phyloP scores from a whole-genome alignment of 2,329 filamentous ascomycete genomes.

The Bipolaris sorokiniana region DNA sequence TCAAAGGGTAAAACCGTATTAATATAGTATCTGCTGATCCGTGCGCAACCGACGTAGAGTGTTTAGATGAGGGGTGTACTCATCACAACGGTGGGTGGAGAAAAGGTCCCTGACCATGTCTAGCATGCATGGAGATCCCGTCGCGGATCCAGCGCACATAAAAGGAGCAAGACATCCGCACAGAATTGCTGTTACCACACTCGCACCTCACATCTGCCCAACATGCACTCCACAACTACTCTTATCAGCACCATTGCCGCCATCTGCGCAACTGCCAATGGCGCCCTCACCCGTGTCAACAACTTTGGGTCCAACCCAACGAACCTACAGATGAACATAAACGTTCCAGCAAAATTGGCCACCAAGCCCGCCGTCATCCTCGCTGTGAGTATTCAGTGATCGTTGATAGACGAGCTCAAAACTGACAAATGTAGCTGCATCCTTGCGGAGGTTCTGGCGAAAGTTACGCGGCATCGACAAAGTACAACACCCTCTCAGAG shows the following conservation, averaged over 20 bases:
- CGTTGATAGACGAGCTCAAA: background rate
- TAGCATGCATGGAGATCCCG: background rate
- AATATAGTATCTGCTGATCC: background rate
- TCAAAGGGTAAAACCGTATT: background rate
- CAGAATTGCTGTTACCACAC: background rate
- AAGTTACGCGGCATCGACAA: slow-evolving; percentile 24
- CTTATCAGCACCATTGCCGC: slow-evolving; percentile 9
- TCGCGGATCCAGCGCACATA: background rate
- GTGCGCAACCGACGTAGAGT: background rate
- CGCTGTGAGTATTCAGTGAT: slow-evolving; percentile 54
- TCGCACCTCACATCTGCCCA: background rate
- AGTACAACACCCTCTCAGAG: slow-evolving; percentile 53
- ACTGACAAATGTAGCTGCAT: slow-evolving; percentile 29
- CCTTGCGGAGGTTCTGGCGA: slow-evolving; percentile 49
- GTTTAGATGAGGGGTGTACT: background rate
- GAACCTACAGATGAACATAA: slow-evolving; percentile 61
- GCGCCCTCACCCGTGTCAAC: slow-evolving; percentile 44
- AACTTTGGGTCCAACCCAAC: slow-evolving; percentile 53
- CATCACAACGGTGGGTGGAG: slow-evolving; percentile 1
- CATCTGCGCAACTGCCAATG: slow-evolving; percentile 17
- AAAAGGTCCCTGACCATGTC: background rate
- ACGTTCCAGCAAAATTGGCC: slow-evolving; percentile 52
- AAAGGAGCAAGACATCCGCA: background rate
- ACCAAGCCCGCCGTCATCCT: slow-evolving; percentile 60
- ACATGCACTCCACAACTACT: slow-evolving; percentile 15